These are phyloP conservation scores for Colletotrichum spaethianum DNA, from an alignment of 2,329 filamentous ascomycete species.

Conservation along the genomic window DNA sequence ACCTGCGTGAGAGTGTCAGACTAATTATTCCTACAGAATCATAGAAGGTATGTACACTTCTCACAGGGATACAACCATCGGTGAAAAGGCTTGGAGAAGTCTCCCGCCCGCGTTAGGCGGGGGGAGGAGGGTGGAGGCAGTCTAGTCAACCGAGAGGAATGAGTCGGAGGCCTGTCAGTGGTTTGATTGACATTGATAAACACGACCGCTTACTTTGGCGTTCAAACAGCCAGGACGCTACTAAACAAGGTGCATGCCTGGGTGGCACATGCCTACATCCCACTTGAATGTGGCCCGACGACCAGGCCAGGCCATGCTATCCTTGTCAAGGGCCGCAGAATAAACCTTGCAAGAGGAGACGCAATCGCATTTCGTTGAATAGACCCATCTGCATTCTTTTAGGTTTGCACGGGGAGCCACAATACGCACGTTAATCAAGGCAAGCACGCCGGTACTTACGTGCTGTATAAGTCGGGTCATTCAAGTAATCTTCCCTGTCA, in stretches of 20 bases:
- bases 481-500: no score
- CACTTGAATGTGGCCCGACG: no score
- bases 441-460: no score
- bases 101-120: not conserved
- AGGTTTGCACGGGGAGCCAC: no score
- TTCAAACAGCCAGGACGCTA: not conserved
- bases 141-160: not conserved
- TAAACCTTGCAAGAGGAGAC: not conserved
- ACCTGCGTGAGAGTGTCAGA: not conserved
- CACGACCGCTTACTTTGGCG: not conserved
- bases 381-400: no score
- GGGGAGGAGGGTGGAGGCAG: not conserved
- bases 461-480: no score
- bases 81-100: not conserved
- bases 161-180: not conserved
- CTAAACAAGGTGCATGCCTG: constrained; percentile 1
- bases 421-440: no score
- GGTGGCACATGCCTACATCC: not conserved
- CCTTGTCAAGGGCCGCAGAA: no score
- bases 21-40: not conserved
- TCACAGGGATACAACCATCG: not conserved
- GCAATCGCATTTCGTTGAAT: no score
- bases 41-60: not conserved
- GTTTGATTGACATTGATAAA: not conserved
- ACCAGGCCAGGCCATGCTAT: no score